Evolutionary conservation across 257 asterid species (phyloP), one percentile per base, ranked within the genome.

Genomic region (Solanum phureja): DNA sequence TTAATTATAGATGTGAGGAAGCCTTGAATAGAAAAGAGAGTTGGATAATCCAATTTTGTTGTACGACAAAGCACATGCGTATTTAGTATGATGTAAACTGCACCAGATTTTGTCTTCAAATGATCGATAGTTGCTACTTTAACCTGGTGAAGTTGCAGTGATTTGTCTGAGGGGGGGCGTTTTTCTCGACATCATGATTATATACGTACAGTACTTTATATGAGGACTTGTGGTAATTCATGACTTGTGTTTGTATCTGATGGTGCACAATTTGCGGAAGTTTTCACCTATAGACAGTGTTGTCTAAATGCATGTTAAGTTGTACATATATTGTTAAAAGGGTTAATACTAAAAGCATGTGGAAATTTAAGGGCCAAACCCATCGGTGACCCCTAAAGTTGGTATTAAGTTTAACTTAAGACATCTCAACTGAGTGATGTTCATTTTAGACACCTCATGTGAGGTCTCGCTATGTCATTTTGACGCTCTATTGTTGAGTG

Each of bases 11-110:
- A 82, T 29, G 86, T 82, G 66, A 81, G 64, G 27, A 46, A 9
- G 35, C 29, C 24, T 81, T 81, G 33, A 44, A 81, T n/a, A 18
- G 68, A 46, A 79, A 76, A 7, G 10, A 46, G 66, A 11, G 85
- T 81, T 81, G 85, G 85, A 81, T 81, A 16, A 31, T 81, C 68
- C 85, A 81, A 81, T 79, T 79, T 79, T 81, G 42, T 81, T 81
- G 68, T 81, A 46, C 68, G 42, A 81, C 42, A 29, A 46, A 46
- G 24, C 24, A 52, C 40, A 29, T 18, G 10, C 42, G 23, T 81
- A 18, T 81, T 29, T 49, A 27, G 68, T 46, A 81, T 81, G 85
- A 24, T 56, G 62, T 18, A 6, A 46, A 46, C 38, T 29, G 18
- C 68, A 46, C 29, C 40, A 81, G 85, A 81, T 81, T 24, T 42